These are phyloP conservation scores for Phytophthora sp. DNA, from an alignment of 352 stramenopile species.

Conservation along the genomic window DNA sequence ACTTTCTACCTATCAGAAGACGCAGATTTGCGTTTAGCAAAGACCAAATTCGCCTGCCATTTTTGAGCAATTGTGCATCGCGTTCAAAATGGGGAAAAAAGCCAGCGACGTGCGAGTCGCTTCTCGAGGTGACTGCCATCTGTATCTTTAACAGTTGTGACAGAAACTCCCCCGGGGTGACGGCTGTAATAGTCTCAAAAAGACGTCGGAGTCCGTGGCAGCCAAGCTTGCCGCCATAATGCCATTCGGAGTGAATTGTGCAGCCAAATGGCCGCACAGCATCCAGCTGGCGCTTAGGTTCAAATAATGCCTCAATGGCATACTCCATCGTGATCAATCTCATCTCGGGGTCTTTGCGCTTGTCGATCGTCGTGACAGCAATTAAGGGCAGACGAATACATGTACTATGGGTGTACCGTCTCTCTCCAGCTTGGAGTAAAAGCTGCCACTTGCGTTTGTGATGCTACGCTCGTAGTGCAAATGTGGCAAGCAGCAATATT, in stretches of 20 bases:
- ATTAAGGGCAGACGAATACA: no score
- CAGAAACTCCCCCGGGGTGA: slow-evolving; percentile 26
- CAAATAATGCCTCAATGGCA: background rate
- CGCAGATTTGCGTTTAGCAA: background rate
- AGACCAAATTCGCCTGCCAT: background rate
- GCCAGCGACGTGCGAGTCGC: slow-evolving; percentile 16
- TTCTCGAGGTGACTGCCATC: slow-evolving; percentile 17
- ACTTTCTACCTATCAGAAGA: slow-evolving; percentile 22
- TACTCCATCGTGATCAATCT: slow-evolving; percentile 4
- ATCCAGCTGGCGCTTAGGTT: slow-evolving; percentile 14
- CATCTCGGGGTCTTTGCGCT: no score
- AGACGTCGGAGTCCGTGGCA: background rate
- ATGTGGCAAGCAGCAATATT: no score
- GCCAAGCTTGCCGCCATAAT: background rate
- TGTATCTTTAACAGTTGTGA: slow-evolving; percentile 24
- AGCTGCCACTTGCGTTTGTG: no score
- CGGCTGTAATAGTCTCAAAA: no score
- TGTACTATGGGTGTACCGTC: no score
- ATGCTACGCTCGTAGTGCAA: no score
- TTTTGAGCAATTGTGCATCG: background rate
- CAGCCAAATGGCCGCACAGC: slow-evolving; percentile 19
- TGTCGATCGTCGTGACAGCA: no score
- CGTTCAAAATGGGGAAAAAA: slow-evolving; percentile 8
- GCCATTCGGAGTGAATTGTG: slow-evolving; percentile 23
- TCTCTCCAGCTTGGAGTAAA: no score